phyloP scores from a whole-genome alignment of 495 filamentous ascomycete species.

The Acidomyces sp. region DNA sequence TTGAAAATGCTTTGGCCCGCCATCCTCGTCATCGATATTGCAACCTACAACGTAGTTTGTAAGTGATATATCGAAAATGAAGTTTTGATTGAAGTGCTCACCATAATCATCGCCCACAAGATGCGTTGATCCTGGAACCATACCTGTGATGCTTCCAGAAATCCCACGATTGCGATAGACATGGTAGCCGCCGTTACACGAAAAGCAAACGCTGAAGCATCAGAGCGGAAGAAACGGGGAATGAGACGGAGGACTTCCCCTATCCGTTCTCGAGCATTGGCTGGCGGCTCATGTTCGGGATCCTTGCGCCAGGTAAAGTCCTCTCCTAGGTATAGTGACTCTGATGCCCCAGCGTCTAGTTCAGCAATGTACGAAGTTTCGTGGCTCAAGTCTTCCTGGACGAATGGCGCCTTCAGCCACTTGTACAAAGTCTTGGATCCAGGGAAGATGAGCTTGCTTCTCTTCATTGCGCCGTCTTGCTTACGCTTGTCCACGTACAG shows the following conservation, averaged over 20 bases:
- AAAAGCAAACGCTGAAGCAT: slow-evolving; percentile 57
- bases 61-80: too few species aligned
- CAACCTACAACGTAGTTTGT: too few species aligned
- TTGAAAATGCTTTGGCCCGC: slow-evolving; percentile 31
- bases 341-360: slow-evolving; percentile 1
- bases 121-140: slow-evolving; percentile 67
- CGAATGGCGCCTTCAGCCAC: slow-evolving; percentile 45
- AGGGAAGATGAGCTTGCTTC: slow-evolving; percentile 50
- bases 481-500: slow-evolving; percentile 54
- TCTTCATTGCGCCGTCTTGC: slow-evolving; percentile 48
- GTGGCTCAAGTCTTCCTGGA: slow-evolving; percentile 17
- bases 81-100: too few species aligned
- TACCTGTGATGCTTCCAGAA: slow-evolving; percentile 47
- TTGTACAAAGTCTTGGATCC: slow-evolving; percentile 48
- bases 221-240: slow-evolving; percentile 47
- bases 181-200: slow-evolving; percentile 64
- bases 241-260: slow-evolving; percentile 49
- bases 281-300: slow-evolving; percentile 64
- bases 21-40: slow-evolving; percentile 10
- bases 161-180: slow-evolving; percentile 59
- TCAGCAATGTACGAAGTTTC: slow-evolving; percentile 7
- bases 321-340: slow-evolving; percentile 44
- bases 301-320: slow-evolving; percentile 51
- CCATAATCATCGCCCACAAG: slow-evolving; percentile 73
- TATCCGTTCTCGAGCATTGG: slow-evolving; percentile 44